phyloP scores from a whole-genome alignment of 2,329 filamentous ascomycete species.

The Hymenoscyphus fraxineus region DNA sequence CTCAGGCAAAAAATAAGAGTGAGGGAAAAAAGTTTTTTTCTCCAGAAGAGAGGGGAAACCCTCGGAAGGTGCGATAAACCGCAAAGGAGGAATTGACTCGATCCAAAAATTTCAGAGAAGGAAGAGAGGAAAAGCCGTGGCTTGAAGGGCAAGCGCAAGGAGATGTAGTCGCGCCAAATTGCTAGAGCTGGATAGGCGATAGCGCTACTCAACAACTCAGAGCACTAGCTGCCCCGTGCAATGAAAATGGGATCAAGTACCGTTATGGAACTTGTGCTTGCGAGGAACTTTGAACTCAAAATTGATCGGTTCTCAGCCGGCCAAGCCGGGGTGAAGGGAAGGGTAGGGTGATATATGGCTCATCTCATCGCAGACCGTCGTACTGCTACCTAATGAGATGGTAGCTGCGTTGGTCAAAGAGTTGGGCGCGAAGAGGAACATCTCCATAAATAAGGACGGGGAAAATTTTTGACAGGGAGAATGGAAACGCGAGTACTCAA shows the following conservation, averaged over 20 bases:
- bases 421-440: not conserved
- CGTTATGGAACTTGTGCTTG: too few species aligned
- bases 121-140: not conserved
- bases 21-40: not conserved
- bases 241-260: not conserved
- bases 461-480: not conserved
- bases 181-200: not conserved
- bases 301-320: not conserved
- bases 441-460: not conserved
- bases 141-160: not conserved
- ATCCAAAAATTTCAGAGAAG: not conserved
- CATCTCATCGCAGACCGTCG: not conserved
- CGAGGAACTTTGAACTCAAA: not conserved
- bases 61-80: not conserved
- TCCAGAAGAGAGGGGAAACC: not conserved
- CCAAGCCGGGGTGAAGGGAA: not conserved
- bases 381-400: not conserved
- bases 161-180: conserved; percentile 1
- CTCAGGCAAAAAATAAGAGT: not conserved
- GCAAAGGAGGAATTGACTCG: not conserved
- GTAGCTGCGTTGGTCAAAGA: conserved; percentile 2
- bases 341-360: not conserved
- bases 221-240: not conserved
- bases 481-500: too few species aligned
- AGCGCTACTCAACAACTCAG: not conserved